phyloP scores from a whole-genome alignment of 2,329 filamentous ascomycete genomes.

The Escovopsis sp. region DNA sequence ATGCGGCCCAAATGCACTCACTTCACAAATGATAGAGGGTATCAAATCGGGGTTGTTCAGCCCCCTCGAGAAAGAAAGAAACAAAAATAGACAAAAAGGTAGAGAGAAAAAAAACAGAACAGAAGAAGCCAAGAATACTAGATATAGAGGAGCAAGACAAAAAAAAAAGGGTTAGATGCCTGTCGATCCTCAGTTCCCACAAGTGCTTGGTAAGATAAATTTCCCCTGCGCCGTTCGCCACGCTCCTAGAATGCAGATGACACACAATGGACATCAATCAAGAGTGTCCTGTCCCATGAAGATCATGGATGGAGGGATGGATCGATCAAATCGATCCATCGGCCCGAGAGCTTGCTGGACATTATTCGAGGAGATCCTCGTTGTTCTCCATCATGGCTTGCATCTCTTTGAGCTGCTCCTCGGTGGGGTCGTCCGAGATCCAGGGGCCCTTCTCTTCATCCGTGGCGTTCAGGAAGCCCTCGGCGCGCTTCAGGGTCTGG shows the following conservation, averaged over 20 bases:
- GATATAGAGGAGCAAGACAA: too few species aligned
- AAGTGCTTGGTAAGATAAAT: slow-evolving; percentile 11
- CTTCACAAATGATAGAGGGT: slow-evolving; percentile 9
- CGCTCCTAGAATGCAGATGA: slow-evolving; percentile 9
- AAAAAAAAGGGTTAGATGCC: too few species aligned
- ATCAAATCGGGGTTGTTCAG: slow-evolving; percentile 7
- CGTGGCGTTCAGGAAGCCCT: slow-evolving; percentile 65
- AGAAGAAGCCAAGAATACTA: too few species aligned
- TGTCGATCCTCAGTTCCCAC: too few species aligned
- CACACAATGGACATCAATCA: background rate
- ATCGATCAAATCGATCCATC: too few species aligned
- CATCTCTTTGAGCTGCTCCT: slow-evolving; percentile 45
- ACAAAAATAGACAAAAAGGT: too few species aligned
- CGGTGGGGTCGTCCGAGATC: slow-evolving; percentile 56
- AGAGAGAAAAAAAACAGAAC: too few species aligned
- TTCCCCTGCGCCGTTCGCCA: slow-evolving; percentile 15
- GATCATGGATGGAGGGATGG: too few species aligned
- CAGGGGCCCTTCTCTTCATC: slow-evolving; percentile 79
- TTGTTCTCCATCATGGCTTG: slow-evolving; percentile 29
- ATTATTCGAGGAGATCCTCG: slow-evolving; percentile 1
- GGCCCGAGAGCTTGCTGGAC: too few species aligned
- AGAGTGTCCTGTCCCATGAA: background rate
- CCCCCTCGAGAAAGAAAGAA: background rate
- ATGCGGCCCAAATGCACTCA: slow-evolving; percentile 3
- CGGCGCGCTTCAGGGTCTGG: slow-evolving; percentile 74